Evolutionary conservation across 768 basidiomycete genomes (phyloP), one percentile per base, ranked within the genome.

Genomic region (Russula brevipes): DNA sequence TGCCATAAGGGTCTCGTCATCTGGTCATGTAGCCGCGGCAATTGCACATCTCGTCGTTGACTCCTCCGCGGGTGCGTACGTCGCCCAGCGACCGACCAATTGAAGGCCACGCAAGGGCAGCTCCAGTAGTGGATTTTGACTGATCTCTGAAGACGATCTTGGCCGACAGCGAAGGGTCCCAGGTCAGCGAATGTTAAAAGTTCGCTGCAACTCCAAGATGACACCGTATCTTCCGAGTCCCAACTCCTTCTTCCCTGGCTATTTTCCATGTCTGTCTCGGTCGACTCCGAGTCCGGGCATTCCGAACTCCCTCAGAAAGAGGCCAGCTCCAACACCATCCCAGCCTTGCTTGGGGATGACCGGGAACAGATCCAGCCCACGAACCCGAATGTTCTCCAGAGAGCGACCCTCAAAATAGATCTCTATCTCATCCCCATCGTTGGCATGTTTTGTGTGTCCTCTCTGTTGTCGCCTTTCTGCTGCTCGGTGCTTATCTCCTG

Each of bases 381-480:
- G n/a, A 49, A 68, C 44, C 19, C 42, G 24, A 24, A 50, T 2
- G 57, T 58, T 3, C 56, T 53, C 35, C 47, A 33, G 14, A 58
- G 41, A 6, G 66, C 66, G 24, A 50, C 50, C 33, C 49, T 59
- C 24, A 68, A 68, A 39, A 56, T 53, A 35, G 66, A 68, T 36
- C 3, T 67, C 5, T 38, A 52, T 49, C 39, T 68, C n/a, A 56
- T 68, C 14, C 66, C 66, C 19, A 39, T 68, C 2, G 17, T 66
- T 14, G 64, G 49, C 57, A 61, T 68, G 64, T 62, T 61, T 30
- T 68, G 64, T 67, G 16, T 33, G 66, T 61, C 7, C 41, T 50
- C 47, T 36, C 31, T 52, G 4, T 24, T 12, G 10, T 11, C 33
- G 1, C 12, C 14, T 8, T 8, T 36, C 31, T 45, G 30, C 39